A percentile compares a stretch with the other conserved stretches of the same genome.
phyloP scores from a whole-genome alignment of 1,284 basidiomycete species.

The Malassezia caprae region DNA sequence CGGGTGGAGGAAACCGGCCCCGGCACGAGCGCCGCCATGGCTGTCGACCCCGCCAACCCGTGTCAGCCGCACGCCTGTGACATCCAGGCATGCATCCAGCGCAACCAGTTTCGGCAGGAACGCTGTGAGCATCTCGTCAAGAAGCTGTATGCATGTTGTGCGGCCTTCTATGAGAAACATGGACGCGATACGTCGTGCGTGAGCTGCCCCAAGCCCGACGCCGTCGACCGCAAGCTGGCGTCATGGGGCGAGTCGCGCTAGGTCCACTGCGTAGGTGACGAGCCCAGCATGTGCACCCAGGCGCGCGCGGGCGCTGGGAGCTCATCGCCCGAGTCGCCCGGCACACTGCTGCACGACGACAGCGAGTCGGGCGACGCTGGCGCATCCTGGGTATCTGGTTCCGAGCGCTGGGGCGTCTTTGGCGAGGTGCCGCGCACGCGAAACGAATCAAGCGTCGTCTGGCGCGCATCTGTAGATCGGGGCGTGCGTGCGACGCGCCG shows the following conservation, averaged over 20 bases:
- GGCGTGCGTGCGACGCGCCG: not conserved
- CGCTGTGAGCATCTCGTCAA: conserved; percentile 36
- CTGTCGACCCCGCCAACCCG: conserved; percentile 20
- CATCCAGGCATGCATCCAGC: conserved; percentile 41
- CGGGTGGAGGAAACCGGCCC: not conserved
- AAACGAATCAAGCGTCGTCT: conserved; percentile 10
- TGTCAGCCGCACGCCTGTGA: conserved; percentile 41
- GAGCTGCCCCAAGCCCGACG: conserved; percentile 33
- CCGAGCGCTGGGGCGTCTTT: not conserved
- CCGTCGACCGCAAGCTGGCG: conserved; percentile 1
- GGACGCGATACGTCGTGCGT: conserved; percentile 29
- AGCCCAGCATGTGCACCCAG: conserved; percentile 9
- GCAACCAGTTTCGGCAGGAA: conserved; percentile 33
- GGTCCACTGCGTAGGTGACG: conserved; percentile 9
- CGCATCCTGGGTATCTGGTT: not conserved
- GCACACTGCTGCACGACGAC: conserved; percentile 4
- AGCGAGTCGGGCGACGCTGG: conserved; percentile 2
- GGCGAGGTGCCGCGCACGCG: not conserved
- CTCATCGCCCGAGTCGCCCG: conserved; percentile 9
- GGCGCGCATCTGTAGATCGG: not conserved
- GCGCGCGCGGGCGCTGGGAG: conserved; percentile 1
- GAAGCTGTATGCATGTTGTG: conserved; percentile 42
- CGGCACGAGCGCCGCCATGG: not conserved
- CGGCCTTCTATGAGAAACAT: conserved; percentile 29
- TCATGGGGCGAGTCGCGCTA: not conserved